A percentile compares a stretch with the other conserved stretches of the same genome.
phyloP scores from a whole-genome alignment of 805 yeast genomes.

The Wickerhamiella domercqiae region DNA sequence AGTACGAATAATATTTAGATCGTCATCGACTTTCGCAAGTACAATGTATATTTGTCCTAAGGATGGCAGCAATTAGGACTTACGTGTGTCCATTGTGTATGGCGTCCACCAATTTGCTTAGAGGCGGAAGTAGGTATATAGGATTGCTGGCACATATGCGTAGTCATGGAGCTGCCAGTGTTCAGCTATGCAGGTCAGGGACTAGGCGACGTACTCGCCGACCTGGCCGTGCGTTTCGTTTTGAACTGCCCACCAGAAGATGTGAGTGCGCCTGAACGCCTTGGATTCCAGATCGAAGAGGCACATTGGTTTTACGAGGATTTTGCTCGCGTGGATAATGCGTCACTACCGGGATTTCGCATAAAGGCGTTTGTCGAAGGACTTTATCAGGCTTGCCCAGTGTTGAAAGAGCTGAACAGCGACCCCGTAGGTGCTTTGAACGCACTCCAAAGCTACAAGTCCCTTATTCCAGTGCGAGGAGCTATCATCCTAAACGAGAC shows the following conservation, averaged over 20 bases:
- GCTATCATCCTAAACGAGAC: slow-evolving; percentile 69
- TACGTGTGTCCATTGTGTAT: no score
- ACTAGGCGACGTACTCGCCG: slow-evolving; percentile 27
- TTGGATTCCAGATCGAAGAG: slow-evolving; percentile 88
- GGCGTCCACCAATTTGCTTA: no score
- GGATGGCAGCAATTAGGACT: no score
- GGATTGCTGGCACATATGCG: no score
- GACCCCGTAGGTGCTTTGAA: slow-evolving; percentile 45
- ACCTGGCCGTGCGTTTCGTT: slow-evolving; percentile 74
- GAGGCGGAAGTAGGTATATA: no score
- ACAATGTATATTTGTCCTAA: no score
- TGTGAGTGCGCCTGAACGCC: slow-evolving; percentile 60
- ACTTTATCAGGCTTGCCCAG: slow-evolving; percentile 65
- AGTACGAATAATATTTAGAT: no score
- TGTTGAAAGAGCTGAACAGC: slow-evolving; percentile 20
- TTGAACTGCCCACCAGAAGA: slow-evolving; percentile 89
- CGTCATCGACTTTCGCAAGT: no score
- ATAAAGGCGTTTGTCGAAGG: slow-evolving; percentile 60
- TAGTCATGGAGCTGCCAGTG: background rate
- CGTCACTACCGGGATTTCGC: slow-evolving; percentile 58
- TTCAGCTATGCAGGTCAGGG: slow-evolving; percentile 11
- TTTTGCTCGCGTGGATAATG: slow-evolving; percentile 56
- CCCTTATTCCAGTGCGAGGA: slow-evolving; percentile 89
- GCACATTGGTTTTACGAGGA: slow-evolving; percentile 97
- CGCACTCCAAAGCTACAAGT: slow-evolving; percentile 71